Percentiles rank a stretch among this genome's conserved stretches.
Conservation (phyloP, 164 flowering plant genomes). For the Magnolia kwangsiensis region DNA sequence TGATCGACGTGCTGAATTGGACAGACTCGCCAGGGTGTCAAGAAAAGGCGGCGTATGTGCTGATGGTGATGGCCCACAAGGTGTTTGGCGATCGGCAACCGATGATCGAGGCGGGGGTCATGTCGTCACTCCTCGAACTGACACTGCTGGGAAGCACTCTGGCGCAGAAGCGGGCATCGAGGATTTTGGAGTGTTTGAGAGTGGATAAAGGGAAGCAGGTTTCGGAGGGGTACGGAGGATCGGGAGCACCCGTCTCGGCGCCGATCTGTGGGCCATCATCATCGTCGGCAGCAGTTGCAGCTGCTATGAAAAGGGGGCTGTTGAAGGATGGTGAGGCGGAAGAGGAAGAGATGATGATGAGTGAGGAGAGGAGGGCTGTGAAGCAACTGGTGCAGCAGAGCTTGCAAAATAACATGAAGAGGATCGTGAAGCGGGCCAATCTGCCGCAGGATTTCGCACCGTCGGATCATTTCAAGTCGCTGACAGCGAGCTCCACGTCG, state of each 20-base stretch:
- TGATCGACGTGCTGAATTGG: conserved; percentile 90
- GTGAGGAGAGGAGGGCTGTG: conserved; percentile 88
- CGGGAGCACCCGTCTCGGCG: conserved; percentile 54
- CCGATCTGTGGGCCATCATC: conserved; percentile 64
- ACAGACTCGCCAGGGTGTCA: conserved; percentile 82
- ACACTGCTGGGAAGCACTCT: conserved; percentile 84
- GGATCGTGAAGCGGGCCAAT: conserved; percentile 87
- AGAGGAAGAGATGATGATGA: conserved; percentile 56
- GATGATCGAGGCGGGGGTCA: conserved; percentile 78
- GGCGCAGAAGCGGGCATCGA: conserved; percentile 92
- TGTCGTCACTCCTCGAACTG: conserved; percentile 70
- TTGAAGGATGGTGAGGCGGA: conserved; percentile 29
- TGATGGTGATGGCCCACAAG: conserved; percentile 97
- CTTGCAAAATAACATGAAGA: conserved; percentile 85
- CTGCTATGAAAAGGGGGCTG: conserved; percentile 5
- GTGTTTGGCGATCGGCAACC: conserved; percentile 70
- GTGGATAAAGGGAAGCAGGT: conserved; percentile 84
- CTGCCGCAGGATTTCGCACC: conserved; percentile 85
- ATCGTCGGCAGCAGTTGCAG: conserved; percentile 19
- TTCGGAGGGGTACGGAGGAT: conserved; percentile 32
- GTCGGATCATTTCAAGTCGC: conserved; percentile 77
- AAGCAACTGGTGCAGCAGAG: conserved; percentile 90
- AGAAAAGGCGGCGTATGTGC: conserved; percentile 72
- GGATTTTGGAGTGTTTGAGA: conserved; percentile 75
- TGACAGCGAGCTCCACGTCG: conserved; percentile 73